A percentile compares a stretch with the other conserved stretches of the same genome.
phyloP scores from a whole-genome alignment of 2,329 filamentous ascomycete genomes.

The Amylocarpus encephaloides region DNA sequence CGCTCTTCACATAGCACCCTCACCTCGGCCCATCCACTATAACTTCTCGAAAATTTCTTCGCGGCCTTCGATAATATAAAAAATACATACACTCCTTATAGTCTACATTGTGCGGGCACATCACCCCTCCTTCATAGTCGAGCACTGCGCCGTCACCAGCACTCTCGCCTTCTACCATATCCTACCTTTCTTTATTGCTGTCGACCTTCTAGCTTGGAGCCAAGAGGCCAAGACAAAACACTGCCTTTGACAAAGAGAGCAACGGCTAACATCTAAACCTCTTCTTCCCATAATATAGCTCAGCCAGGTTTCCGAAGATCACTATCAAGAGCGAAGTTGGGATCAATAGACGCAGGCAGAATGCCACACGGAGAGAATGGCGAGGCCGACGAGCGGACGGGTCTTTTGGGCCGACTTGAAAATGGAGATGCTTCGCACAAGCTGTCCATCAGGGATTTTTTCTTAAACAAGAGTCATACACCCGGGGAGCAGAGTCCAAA shows the following conservation, averaged over 20 bases:
- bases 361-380: constrained; percentile 19
- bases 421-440: constrained; percentile 16
- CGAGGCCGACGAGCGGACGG: constrained; percentile 21
- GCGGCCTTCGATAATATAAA: neutral
- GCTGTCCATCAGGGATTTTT: constrained; percentile 22
- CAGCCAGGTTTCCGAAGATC: constrained; percentile 17
- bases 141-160: constrained; percentile 5
- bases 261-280: constrained; percentile 14
- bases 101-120: constrained; percentile 3
- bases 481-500: constrained; percentile 28
- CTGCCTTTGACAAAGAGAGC: constrained; percentile 11
- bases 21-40: neutral
- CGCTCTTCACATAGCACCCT: neutral
- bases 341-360: constrained; percentile 3
- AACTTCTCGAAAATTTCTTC: neutral
- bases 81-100: neutral
- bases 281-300: constrained; percentile 19
- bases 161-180: neutral
- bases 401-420: constrained; percentile 20
- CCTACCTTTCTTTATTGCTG: constrained; percentile 1
- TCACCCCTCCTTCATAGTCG: constrained; percentile 10
- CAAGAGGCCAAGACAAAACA: constrained; percentile 15
- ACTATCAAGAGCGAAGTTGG: constrained; percentile 16
- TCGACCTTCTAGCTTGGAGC: constrained; percentile 2
- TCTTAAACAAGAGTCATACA: constrained; percentile 23